A percentile compares a stretch with the other conserved stretches of the same genome.
Evolutionary conservation across 305 asterid genomes (phyloP).

Genomic region (Coffea humblotiana): DNA sequence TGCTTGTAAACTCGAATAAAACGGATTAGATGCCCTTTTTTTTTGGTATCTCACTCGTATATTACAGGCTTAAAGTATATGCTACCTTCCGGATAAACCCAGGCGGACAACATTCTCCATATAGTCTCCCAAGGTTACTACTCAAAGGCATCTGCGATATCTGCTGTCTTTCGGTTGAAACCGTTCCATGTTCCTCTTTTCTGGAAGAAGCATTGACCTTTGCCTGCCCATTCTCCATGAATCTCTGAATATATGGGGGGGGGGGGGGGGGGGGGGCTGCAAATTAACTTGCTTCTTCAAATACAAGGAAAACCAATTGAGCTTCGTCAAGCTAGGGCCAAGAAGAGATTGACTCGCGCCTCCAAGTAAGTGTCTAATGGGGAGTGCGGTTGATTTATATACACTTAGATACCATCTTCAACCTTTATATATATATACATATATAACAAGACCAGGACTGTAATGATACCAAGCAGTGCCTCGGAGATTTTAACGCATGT

Average conservation of each 20-base stretch:
- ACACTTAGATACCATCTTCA: too few relatives aligned
- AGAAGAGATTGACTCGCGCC: neutral
- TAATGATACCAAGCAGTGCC: neutral
- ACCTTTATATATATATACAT: too few relatives aligned
- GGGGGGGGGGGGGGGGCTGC: too few relatives aligned
- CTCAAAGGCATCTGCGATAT: neutral
- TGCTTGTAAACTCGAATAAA: neutral
- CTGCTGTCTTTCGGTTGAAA: slow-evolving; percentile 26
- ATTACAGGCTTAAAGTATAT: too few relatives aligned
- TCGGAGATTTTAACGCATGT: too few relatives aligned
- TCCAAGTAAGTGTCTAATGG: neutral
- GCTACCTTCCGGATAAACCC: slow-evolving; percentile 56
- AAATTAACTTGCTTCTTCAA: neutral
- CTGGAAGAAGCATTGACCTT: slow-evolving; percentile 4
- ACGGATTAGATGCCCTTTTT: too few relatives aligned
- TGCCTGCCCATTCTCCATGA: slow-evolving; percentile 38
- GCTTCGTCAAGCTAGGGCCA: neutral
- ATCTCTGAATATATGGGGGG: neutral
- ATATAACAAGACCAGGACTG: neutral
- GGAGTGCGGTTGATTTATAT: too few relatives aligned
- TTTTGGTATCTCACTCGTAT: too few relatives aligned
- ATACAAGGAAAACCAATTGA: neutral
- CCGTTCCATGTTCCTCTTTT: slow-evolving; percentile 17
- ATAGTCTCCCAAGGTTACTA: slow-evolving; percentile 8
- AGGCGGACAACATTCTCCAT: slow-evolving; percentile 37